A percentile compares a stretch with the other conserved stretches of the same genome.
Evolutionary conservation across 352 stramenopile genomes (phyloP).

Genomic region (Phytophthora chlamydospora): DNA sequence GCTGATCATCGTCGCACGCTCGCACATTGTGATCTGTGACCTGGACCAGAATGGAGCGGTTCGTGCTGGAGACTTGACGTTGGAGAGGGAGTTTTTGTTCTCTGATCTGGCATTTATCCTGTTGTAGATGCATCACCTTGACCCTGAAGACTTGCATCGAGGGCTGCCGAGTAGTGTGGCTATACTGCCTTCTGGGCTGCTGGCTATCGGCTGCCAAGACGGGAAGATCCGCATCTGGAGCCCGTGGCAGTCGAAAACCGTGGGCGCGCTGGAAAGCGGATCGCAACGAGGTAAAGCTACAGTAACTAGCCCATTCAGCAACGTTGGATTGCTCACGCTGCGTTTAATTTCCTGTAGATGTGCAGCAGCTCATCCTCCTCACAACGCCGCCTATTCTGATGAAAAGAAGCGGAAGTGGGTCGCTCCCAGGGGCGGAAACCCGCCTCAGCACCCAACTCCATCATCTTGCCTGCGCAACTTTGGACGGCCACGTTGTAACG

Average conservation of each 20-base stretch:
- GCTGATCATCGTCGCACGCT: constrained; percentile 63
- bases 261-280: constrained; percentile 69
- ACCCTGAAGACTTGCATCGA: constrained; percentile 63
- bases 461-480: constrained; percentile 59
- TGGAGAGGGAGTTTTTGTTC: not conserved
- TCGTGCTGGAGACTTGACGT: not conserved
- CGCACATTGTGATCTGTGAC: constrained; percentile 75
- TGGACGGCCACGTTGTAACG: constrained; percentile 65
- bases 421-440: constrained; percentile 28
- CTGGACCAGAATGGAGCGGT: constrained; percentile 70
- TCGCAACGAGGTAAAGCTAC: constrained; percentile 44
- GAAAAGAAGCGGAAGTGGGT: constrained; percentile 40
- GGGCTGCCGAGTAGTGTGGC: constrained; percentile 64
- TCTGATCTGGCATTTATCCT: not conserved
- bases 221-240: constrained; percentile 78
- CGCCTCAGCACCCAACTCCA: constrained; percentile 40
- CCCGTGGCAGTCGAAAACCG: constrained; percentile 58
- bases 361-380: constrained; percentile 72
- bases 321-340: no score
- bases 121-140: constrained; percentile 36
- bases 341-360: constrained; percentile 39
- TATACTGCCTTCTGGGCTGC: constrained; percentile 62
- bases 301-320: no score
- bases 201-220: constrained; percentile 80
- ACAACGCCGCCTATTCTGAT: constrained; percentile 47